These are phyloP conservation scores for Ceratorhiza oryzae-sativae DNA, from an alignment of 1,284 basidiomycete genomes.

Conservation along the genomic window DNA sequence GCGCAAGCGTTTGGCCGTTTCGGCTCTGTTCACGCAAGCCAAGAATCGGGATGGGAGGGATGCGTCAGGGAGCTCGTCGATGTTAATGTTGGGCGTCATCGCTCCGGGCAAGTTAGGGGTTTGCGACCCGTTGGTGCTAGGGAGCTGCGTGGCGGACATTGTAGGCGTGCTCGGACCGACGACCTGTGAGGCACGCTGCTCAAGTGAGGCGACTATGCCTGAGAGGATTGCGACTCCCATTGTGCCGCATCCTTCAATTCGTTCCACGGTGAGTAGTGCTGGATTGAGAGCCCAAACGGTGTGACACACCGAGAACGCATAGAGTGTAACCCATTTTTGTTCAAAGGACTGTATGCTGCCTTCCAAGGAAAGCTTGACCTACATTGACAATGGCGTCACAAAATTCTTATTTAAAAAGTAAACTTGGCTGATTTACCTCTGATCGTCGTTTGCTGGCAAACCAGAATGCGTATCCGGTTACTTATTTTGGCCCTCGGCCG, in stretches of 20 bases:
- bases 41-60: constrained; percentile 84
- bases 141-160: constrained; percentile 43
- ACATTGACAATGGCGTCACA: too few species aligned
- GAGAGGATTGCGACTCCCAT: constrained; percentile 98
- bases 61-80: constrained; percentile 60
- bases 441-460: constrained; percentile 31
- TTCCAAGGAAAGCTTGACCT: neutral
- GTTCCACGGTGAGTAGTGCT: constrained; percentile 24
- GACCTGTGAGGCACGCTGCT: constrained; percentile 54
- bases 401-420: too few species aligned
- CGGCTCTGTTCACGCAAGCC: constrained; percentile 84
- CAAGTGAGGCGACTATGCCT: constrained; percentile 80
- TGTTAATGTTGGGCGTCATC: constrained; percentile 43
- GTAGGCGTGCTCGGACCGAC: constrained; percentile 44
- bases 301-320: constrained; percentile 53
- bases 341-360: constrained; percentile 1
- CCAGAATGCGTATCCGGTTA: constrained; percentile 15
- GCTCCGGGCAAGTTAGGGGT: constrained; percentile 63
- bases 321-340: constrained; percentile 57
- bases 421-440: neutral
- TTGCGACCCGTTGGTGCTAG: constrained; percentile 67
- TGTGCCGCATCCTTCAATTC: constrained; percentile 86
- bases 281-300: neutral
- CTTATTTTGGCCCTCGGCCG: constrained; percentile 32
- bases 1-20: constrained; percentile 76